Conservation (phyloP, 2,329 filamentous ascomycete genomes). For the Ceratocystis eucalypticola region DNA sequence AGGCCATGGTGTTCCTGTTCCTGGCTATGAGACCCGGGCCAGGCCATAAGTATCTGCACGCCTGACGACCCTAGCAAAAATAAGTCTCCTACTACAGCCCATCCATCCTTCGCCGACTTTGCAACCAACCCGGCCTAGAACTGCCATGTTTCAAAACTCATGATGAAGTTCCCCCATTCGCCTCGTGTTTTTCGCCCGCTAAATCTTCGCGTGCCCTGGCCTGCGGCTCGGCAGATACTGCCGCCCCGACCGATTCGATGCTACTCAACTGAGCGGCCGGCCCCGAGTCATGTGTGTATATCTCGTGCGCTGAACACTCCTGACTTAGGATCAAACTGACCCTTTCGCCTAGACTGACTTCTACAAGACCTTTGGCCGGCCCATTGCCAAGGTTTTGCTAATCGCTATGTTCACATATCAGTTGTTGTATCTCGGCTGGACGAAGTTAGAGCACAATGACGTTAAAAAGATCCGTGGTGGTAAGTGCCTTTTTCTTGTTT, state of each 20-base stretch:
- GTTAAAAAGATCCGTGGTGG: constrained; percentile 24
- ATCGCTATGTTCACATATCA: constrained; percentile 69
- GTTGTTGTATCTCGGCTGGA: constrained; percentile 59
- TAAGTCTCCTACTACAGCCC: neutral
- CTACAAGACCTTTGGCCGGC: constrained; percentile 61
- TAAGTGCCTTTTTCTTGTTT: neutral
- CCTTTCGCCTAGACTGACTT: constrained; percentile 41
- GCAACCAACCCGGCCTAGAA: neutral
- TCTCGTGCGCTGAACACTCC: neutral
- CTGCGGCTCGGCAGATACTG: neutral
- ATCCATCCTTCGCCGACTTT: neutral
- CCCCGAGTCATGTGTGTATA: constrained; percentile 15
- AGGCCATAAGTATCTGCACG: neutral
- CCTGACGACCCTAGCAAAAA: neutral
- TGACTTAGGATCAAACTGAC: neutral
- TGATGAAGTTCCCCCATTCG: neutral
- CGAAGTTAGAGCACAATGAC: constrained; percentile 61
- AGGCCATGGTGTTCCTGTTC: constrained; percentile 8
- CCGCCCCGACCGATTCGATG: neutral
- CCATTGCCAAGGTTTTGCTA: constrained; percentile 59
- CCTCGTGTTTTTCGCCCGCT: neutral
- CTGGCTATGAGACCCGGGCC: neutral
- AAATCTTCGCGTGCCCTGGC: neutral
- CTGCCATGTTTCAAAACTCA: neutral
- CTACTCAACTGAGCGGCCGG: constrained; percentile 15